Evolutionary conservation across 192 early-diverging fungal genomes (phyloP).

Genomic region (Chytriomyces confervae): DNA sequence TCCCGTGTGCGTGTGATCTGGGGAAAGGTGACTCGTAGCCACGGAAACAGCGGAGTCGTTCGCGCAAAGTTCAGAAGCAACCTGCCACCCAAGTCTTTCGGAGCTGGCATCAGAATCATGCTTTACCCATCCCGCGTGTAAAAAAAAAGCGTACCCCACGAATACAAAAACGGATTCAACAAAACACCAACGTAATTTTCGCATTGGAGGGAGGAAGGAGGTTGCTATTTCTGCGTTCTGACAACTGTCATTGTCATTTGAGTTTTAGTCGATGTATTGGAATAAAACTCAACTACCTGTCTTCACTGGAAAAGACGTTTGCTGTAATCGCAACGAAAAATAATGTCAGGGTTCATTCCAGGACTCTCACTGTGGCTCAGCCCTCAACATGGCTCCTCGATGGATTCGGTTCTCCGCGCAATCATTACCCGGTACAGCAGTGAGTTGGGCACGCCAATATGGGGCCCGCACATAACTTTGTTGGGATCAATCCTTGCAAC

Average conservation of each 20-base stretch:
- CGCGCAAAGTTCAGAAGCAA: slow-evolving; percentile 96
- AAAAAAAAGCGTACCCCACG: background rate
- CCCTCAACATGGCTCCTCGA: slow-evolving; percentile 12
- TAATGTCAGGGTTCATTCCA: slow-evolving; percentile 14
- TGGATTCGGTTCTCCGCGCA: background rate
- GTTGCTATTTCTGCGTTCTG: no score
- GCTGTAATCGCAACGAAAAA: background rate
- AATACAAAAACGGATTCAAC: no score
- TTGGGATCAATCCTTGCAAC: slow-evolving; percentile 33
- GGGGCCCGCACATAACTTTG: slow-evolving; percentile 46
- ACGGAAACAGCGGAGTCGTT: slow-evolving; percentile 95
- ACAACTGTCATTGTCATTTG: no score
- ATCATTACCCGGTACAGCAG: slow-evolving; percentile 28
- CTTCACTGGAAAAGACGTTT: background rate
- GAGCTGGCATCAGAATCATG: slow-evolving; percentile 91
- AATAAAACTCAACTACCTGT: no score
- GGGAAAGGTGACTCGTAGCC: slow-evolving; percentile 92
- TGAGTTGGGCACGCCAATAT: slow-evolving; percentile 37
- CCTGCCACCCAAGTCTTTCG: slow-evolving; percentile 93
- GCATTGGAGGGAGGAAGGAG: no score
- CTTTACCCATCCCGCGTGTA: slow-evolving; percentile 89
- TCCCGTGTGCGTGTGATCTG: slow-evolving; percentile 96
- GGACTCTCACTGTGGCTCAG: slow-evolving; percentile 42
- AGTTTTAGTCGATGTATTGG: no score
- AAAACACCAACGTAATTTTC: no score